Conservation (phyloP, 495 filamentous ascomycete genomes). For the Neurospora sp. region DNA sequence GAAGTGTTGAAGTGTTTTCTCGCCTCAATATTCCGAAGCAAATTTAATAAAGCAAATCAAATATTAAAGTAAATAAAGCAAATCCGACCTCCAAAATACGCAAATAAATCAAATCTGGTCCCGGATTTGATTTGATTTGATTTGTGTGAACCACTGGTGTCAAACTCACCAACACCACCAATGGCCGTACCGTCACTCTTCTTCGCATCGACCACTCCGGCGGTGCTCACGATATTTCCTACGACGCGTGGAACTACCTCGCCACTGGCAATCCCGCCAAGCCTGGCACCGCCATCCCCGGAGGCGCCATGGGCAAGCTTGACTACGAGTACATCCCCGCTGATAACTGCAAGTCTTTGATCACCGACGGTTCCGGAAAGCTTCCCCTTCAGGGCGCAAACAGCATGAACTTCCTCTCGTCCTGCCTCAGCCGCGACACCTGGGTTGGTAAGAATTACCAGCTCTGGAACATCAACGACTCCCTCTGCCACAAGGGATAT, state of each 20-base stretch:
- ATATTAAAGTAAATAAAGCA: too few relatives aligned
- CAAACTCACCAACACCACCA: constrained; percentile 13
- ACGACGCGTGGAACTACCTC: constrained; percentile 31
- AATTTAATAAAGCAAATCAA: too few relatives aligned
- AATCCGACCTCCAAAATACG: too few relatives aligned
- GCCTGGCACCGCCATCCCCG: constrained; percentile 13
- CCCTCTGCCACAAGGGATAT: constrained; percentile 17
- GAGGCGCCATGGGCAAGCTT: constrained; percentile 18
- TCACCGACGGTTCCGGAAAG: constrained; percentile 20
- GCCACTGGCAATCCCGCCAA: constrained; percentile 20
- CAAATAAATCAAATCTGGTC: too few relatives aligned
- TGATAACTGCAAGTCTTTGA: constrained; percentile 15
- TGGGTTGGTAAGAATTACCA: constrained; percentile 22
- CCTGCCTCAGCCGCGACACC: constrained; percentile 16
- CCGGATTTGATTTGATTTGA: too few relatives aligned
- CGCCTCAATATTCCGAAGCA: too few relatives aligned
- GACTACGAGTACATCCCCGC: constrained; percentile 16
- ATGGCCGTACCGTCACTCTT: constrained; percentile 19
- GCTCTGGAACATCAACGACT: constrained; percentile 21
- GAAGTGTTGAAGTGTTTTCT: constrained; percentile 4
- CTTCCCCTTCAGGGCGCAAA: constrained; percentile 26
- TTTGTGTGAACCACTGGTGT: neutral
- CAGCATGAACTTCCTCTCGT: constrained; percentile 25
- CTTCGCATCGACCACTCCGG: constrained; percentile 26
- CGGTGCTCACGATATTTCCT: constrained; percentile 27